Conservation (phyloP, 1,284 basidiomycete genomes). For the Ganoderma leucocontextum region DNA sequence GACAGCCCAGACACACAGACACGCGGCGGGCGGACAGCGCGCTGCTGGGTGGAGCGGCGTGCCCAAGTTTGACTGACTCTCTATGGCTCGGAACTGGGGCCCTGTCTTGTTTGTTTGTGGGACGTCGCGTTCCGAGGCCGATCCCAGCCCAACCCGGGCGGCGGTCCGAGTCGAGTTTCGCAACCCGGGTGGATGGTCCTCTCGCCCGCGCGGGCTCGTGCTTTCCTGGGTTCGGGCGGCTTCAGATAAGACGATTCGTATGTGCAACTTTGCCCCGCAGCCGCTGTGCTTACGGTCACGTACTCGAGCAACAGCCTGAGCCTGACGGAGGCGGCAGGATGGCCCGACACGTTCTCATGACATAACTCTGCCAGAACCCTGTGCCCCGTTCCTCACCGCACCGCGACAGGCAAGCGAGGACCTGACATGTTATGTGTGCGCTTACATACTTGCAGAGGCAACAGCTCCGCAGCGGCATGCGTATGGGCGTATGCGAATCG, state of each 20-base stretch:
- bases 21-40: not conserved
- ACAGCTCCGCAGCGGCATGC: not conserved
- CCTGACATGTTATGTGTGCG: not conserved
- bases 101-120: not conserved
- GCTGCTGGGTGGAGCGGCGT: not conserved
- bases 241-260: too few relatives aligned
- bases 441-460: not conserved
- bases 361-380: conserved; percentile 3
- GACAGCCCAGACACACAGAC: not conserved
- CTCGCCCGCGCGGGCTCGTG: too few relatives aligned
- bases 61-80: not conserved
- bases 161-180: not conserved
- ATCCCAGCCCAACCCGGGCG: not conserved
- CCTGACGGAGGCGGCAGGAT: too few relatives aligned
- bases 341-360: conserved; percentile 9
- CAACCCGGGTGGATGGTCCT: not conserved
- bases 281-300: not conserved
- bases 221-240: too few relatives aligned
- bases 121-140: not conserved
- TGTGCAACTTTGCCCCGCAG: not conserved
- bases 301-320: not conserved
- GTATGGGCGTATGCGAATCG: too few relatives aligned
- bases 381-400: conserved; percentile 1
- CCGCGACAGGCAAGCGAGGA: not conserved
- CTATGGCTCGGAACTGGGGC: not conserved